Evolutionary conservation across 169 alveolate genomes (phyloP), one percentile per base, ranked within the genome.

Genomic region (Cryptosporidium xiaoi): DNA sequence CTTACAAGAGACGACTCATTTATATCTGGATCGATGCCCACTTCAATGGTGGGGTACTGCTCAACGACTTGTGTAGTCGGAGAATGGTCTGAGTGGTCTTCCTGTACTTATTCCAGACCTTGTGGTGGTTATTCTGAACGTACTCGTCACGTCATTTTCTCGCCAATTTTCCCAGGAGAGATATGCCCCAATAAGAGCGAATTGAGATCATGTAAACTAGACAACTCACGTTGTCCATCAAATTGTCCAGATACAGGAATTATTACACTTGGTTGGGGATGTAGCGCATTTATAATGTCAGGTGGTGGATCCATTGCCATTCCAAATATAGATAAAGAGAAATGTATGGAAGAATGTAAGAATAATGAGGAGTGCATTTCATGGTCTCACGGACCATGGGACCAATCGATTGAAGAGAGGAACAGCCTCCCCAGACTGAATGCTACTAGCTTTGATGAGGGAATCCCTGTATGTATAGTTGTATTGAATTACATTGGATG

Each of bases 71-170:
- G 87, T n/a, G 71, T 77, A 2, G 87, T 77, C 2, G 71, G 87
- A 8, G 87, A 77, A 13, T 77, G 87, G 87, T 77, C 87, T 13
- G 48, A 31, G 15, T 77, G 87, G 87, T 77, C 87, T 56, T 0
- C 24, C 8, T 77, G 87, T 62, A 24, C 64, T 60, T 71, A 40
- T 46, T 7, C 62, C 13, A 60, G 60, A 60, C 87, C 87, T 18
- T 77, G 87, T 60, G 87, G 87, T n/a, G 87, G 87, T 31, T 77
- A 77, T 60, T 77, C 87, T 29, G 87, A 77, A 60, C 56, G 87
- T 10, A 77, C 71, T 33, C 36, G 87, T 20, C 40, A 60, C 56
- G 51, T 77, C 24, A 34, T 77, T 40, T 77, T 60, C 36, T 48
- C 77, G 12, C 71, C 87, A 0, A 77, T 77, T 56, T 77, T 77